phyloP scores from a whole-genome alignment of 306 rosid species.

The Quercus cerris region DNA sequence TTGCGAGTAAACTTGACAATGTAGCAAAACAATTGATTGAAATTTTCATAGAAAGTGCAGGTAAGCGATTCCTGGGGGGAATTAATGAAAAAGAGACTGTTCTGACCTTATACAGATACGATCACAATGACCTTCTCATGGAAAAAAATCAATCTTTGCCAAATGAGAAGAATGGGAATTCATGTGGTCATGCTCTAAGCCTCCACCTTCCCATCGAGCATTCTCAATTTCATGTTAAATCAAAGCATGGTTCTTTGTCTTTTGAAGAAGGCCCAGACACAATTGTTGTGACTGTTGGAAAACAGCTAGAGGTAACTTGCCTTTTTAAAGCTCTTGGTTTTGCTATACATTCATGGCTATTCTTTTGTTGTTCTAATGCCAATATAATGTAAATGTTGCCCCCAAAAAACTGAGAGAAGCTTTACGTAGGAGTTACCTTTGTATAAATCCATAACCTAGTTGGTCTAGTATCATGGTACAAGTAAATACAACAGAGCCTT shows the following conservation, averaged over 20 bases:
- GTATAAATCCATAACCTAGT: too few species aligned
- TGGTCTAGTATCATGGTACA: too few species aligned
- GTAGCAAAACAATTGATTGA: constrained; percentile 45
- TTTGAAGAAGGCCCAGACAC: constrained; percentile 62
- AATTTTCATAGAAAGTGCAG: constrained; percentile 26
- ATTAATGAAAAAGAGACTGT: constrained; percentile 33
- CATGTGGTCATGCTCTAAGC: constrained; percentile 45
- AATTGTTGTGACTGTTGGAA: constrained; percentile 64
- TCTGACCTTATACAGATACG: constrained; percentile 52
- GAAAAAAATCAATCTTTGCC: constrained; percentile 16
- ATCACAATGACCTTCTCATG: constrained; percentile 25
- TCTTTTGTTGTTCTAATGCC: too few species aligned
- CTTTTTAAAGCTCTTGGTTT: background rate
- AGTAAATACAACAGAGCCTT: too few species aligned
- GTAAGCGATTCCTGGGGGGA: constrained; percentile 25
- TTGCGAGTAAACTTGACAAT: constrained; percentile 54
- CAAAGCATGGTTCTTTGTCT: constrained; percentile 41
- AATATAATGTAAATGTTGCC: too few species aligned
- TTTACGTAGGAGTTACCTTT: too few species aligned
- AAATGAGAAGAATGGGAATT: constrained; percentile 8
- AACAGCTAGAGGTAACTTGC: constrained; percentile 62
- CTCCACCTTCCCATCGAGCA: constrained; percentile 65
- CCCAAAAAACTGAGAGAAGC: too few species aligned
- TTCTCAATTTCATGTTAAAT: constrained; percentile 47
- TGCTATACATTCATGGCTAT: background rate